Evolutionary conservation across 805 yeast species (phyloP).

Genomic region (Saccharomycopsis synnaedendra): DNA sequence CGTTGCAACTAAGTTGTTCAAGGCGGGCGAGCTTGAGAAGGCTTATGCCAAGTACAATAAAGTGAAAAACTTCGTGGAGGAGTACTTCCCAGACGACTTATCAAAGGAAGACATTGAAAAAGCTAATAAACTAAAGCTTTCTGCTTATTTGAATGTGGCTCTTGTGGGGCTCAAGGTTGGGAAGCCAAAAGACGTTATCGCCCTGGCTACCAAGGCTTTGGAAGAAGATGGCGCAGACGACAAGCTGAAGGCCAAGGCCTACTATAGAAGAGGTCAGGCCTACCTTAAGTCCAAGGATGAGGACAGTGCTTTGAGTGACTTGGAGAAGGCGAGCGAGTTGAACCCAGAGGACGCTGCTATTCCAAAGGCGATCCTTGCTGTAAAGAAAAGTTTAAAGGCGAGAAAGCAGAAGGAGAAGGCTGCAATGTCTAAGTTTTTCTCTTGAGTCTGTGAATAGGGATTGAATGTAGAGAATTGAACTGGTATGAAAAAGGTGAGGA

Average conservation of each 20-base stretch:
- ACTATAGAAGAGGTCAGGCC: slow-evolving; percentile 78
- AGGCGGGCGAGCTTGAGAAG: slow-evolving; percentile 42
- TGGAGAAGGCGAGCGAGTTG: slow-evolving; percentile 50
- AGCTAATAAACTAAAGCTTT: slow-evolving; percentile 43
- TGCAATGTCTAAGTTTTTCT: slow-evolving; percentile 62
- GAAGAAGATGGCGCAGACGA: slow-evolving; percentile 48
- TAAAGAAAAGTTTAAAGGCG: slow-evolving; percentile 38
- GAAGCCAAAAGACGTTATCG: slow-evolving; percentile 40
- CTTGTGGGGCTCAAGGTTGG: slow-evolving; percentile 58
- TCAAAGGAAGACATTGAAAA: slow-evolving; percentile 39
- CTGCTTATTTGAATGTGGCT: slow-evolving; percentile 63
- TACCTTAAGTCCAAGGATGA: slow-evolving; percentile 50
- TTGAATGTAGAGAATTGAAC: neutral
- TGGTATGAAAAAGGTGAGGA: neutral
- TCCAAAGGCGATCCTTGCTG: slow-evolving; percentile 47
- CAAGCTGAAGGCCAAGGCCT: slow-evolving; percentile 71
- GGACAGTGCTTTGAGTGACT: slow-evolving; percentile 55
- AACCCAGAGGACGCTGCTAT: slow-evolving; percentile 70
- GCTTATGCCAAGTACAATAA: slow-evolving; percentile 65
- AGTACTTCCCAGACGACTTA: slow-evolving; percentile 64
- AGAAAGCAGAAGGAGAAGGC: slow-evolving; percentile 60
- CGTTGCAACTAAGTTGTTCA: slow-evolving; percentile 68
- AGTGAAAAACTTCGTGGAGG: slow-evolving; percentile 57
- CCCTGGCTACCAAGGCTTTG: slow-evolving; percentile 55
- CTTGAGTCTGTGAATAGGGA: slow-evolving; percentile 8